These are phyloP conservation scores for Cercospora canescens DNA, from an alignment of 2,329 filamentous ascomycete species.

Conservation along the genomic window DNA sequence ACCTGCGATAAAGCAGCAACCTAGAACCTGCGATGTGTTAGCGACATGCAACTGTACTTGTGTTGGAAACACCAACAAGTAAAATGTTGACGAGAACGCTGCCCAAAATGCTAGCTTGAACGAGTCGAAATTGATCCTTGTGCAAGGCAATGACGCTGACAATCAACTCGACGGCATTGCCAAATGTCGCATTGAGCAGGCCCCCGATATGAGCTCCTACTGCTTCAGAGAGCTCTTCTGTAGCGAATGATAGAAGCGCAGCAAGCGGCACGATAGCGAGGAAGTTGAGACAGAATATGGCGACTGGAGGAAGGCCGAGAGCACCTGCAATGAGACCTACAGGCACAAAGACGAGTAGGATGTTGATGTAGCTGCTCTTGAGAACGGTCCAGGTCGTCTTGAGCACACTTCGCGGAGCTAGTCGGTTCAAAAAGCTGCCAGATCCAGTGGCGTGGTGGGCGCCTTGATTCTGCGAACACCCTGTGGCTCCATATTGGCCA, in stretches of 20 bases:
- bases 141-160: conserved; percentile 87
- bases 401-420: conserved; percentile 7
- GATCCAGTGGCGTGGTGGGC: background rate
- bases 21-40: conserved; percentile 34
- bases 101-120: conserved; percentile 96
- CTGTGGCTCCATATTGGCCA: conserved; percentile 5
- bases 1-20: conserved; percentile 54
- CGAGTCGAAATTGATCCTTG: conserved; percentile 84
- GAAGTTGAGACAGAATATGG: conserved; percentile 76
- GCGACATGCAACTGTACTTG: background rate
- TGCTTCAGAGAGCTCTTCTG: conserved; percentile 71
- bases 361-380: conserved; percentile 61
- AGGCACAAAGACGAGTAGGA: conserved; percentile 71
- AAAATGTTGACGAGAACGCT: conserved; percentile 93
- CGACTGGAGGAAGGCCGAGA: conserved; percentile 62
- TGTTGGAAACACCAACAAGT: conserved; percentile 52
- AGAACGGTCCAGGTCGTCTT: conserved; percentile 29
- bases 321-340: conserved; percentile 68
- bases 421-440: conserved; percentile 2
- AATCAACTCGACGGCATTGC: conserved; percentile 77
- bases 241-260: conserved; percentile 72
- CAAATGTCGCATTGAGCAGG: conserved; percentile 77
- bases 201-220: conserved; percentile 74
- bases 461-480: background rate
- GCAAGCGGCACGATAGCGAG: conserved; percentile 76